Evolutionary conservation across 1,284 basidiomycete species (phyloP).

Genomic region (Thecaphora thlaspeos): DNA sequence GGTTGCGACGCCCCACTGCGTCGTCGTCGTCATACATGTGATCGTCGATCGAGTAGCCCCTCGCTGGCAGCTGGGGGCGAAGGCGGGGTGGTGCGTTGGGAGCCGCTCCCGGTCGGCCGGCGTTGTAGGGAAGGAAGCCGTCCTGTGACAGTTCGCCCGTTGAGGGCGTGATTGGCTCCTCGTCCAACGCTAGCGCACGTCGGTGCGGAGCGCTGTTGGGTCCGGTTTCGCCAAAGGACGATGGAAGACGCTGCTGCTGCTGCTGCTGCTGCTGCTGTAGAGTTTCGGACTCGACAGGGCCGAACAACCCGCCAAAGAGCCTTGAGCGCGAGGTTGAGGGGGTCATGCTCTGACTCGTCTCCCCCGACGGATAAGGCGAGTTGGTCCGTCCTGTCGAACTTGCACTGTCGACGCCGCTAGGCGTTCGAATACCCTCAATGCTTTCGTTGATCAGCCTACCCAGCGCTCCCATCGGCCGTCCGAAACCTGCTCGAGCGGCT

Average conservation of each 20-base stretch:
- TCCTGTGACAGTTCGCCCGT: slow-evolving; percentile 24
- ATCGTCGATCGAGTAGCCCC: slow-evolving; percentile 37
- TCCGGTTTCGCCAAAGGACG: no score
- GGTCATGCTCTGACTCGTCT: slow-evolving; percentile 7
- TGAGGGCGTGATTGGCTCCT: slow-evolving; percentile 34
- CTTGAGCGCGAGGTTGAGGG: slow-evolving; percentile 28
- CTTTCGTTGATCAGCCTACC: slow-evolving; percentile 52
- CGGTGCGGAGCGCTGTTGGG: slow-evolving; percentile 2
- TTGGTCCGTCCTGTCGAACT: slow-evolving; percentile 27
- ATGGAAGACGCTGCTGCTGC: no score
- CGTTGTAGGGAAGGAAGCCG: slow-evolving; percentile 21
- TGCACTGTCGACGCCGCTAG: slow-evolving; percentile 30
- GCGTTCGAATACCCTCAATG: slow-evolving; percentile 47
- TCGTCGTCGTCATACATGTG: slow-evolving; percentile 29
- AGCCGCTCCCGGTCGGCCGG: slow-evolving; percentile 12
- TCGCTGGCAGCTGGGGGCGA: slow-evolving; percentile 22
- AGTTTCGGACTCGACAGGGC: slow-evolving; percentile 21
- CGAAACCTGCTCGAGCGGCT: slow-evolving; percentile 48
- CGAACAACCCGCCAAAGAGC: slow-evolving; percentile 32
- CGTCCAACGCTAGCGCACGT: slow-evolving; percentile 8
- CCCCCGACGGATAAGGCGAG: slow-evolving; percentile 13
- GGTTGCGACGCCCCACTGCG: slow-evolving; percentile 21
- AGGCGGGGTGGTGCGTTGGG: slow-evolving; percentile 28
- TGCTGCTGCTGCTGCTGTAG: slow-evolving; percentile 4
- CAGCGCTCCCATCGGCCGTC: slow-evolving; percentile 50